phyloP scores from a whole-genome alignment of 2,329 filamentous ascomycete species.

The Penicillium sp. region DNA sequence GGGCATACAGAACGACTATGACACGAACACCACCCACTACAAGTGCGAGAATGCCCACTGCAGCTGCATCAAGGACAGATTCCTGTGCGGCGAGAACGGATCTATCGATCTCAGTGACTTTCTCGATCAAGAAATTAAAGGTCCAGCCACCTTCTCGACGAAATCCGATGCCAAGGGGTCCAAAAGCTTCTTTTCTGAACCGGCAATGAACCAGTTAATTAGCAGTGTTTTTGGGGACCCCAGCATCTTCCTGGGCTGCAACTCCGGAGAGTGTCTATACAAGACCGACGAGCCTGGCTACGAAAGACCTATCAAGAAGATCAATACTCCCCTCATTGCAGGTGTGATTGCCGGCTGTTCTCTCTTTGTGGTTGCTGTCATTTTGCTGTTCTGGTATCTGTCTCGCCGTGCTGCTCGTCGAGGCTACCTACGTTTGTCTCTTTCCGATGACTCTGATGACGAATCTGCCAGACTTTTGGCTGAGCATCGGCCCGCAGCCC shows the following conservation, averaged over 20 bases:
- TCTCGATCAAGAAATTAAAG: conserved; percentile 71
- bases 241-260: conserved; percentile 77
- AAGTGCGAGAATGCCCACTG: conserved; percentile 79
- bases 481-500: conserved; percentile 82
- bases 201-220: conserved; percentile 87
- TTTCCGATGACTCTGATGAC: conserved; percentile 81
- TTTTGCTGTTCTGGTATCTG: conserved; percentile 80
- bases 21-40: conserved; percentile 77
- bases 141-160: conserved; percentile 79
- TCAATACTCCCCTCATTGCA: conserved; percentile 94
- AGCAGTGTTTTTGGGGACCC: conserved; percentile 82
- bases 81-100: conserved; percentile 87
- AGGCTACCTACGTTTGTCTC: conserved; percentile 64
- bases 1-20: conserved; percentile 59
- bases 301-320: conserved; percentile 77
- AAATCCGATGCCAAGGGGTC: conserved; percentile 60
- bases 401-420: conserved; percentile 61
- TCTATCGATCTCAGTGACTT: conserved; percentile 92
- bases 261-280: conserved; percentile 87
- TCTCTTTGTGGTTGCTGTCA: conserved; percentile 81
- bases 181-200: conserved; percentile 68
- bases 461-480: conserved; percentile 79
- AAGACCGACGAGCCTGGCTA: conserved; percentile 91
- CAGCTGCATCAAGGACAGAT: conserved; percentile 80
- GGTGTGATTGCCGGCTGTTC: conserved; percentile 81